A percentile compares a stretch with the other conserved stretches of the same genome.
Evolutionary conservation across 768 basidiomycete genomes (phyloP).

Genomic region (Scleroderma citrinum): DNA sequence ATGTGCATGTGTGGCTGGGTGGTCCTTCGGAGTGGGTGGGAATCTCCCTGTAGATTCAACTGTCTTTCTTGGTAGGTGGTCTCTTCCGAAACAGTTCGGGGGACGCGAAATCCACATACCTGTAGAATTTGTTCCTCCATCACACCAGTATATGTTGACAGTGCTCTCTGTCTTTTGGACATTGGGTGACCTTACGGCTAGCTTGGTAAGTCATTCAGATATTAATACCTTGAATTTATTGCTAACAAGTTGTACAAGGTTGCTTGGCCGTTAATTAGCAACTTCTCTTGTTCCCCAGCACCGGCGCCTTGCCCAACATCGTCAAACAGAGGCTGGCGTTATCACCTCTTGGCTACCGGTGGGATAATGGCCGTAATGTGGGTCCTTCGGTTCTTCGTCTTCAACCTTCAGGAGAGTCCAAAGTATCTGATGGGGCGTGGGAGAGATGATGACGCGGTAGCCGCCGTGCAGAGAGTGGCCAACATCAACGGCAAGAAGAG

Average conservation of each 20-base stretch:
- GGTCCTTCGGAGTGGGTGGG: slow-evolving; percentile 66
- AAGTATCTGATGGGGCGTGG: slow-evolving; percentile 70
- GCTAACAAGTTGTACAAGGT: slow-evolving; percentile 31
- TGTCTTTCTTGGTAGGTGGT: slow-evolving; percentile 57
- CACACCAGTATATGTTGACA: slow-evolving; percentile 72
- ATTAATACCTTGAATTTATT: not conserved
- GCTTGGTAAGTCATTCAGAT: slow-evolving; percentile 29
- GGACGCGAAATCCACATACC: not conserved
- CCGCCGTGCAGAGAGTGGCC: slow-evolving; percentile 57
- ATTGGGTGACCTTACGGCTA: slow-evolving; percentile 65
- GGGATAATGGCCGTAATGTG: slow-evolving; percentile 62
- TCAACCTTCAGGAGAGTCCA: slow-evolving; percentile 64
- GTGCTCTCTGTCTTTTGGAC: slow-evolving; percentile 81
- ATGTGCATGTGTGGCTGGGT: slow-evolving; percentile 46
- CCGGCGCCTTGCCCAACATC: slow-evolving; percentile 45
- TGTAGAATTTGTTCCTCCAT: slow-evolving; percentile 63
- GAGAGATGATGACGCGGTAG: slow-evolving; percentile 55
- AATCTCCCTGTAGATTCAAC: slow-evolving; percentile 73
- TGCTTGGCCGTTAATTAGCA: slow-evolving; percentile 67
- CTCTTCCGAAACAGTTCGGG: not conserved
- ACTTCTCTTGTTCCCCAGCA: slow-evolving; percentile 52
- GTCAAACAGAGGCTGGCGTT: slow-evolving; percentile 72
- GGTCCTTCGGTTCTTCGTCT: slow-evolving; percentile 57
- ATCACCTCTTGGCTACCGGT: slow-evolving; percentile 66
- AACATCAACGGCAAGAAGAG: slow-evolving; percentile 49